Percentiles rank a stretch among this genome's conserved stretches.
These are phyloP conservation scores for Cordyceps cicadae DNA, from an alignment of 2,329 filamentous ascomycete species.

Conservation along the genomic window DNA sequence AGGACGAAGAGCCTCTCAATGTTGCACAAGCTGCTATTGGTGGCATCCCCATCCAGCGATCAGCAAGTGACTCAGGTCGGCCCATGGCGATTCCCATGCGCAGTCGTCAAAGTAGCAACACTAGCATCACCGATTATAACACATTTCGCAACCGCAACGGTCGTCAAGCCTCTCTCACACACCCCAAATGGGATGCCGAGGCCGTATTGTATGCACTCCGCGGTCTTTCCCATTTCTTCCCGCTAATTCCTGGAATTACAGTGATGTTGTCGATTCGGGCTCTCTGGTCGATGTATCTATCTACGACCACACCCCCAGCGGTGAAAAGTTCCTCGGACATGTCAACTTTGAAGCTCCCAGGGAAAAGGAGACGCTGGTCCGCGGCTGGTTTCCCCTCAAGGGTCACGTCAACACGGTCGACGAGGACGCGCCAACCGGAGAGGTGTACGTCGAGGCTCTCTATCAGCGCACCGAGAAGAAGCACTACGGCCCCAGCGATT, in stretches of 20 bases:
- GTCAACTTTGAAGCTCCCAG: conserved; percentile 66
- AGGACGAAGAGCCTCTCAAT: conserved; percentile 47
- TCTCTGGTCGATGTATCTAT: conserved; percentile 88
- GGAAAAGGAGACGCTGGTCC: conserved; percentile 61
- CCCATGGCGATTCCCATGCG: conserved; percentile 94
- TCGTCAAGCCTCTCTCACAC: conserved; percentile 53
- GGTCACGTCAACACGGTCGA: conserved; percentile 62
- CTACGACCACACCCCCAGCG: conserved; percentile 71
- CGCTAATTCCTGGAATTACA: conserved; percentile 28
- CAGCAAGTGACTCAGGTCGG: conserved; percentile 72
- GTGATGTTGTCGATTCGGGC: conserved; percentile 87
- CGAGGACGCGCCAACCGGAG: conserved; percentile 72
- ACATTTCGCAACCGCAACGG: conserved; percentile 52
- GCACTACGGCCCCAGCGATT: conserved; percentile 89
- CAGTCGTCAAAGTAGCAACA: conserved; percentile 93
- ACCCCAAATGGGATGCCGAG: conserved; percentile 92
- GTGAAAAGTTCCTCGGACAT: conserved; percentile 87
- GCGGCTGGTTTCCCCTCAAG: conserved; percentile 78
- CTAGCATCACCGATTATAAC: conserved; percentile 63
- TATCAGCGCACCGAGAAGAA: conserved; percentile 86
- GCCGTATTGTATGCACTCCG: conserved; percentile 66
- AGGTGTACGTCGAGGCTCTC: conserved; percentile 77
- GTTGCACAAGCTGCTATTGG: conserved; percentile 42
- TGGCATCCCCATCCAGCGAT: conserved; percentile 55
- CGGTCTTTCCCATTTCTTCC: not conserved